Base-by-base conservation (phyloP, 306 rosid genomes). In the Dryas alaskensis region DNA sequence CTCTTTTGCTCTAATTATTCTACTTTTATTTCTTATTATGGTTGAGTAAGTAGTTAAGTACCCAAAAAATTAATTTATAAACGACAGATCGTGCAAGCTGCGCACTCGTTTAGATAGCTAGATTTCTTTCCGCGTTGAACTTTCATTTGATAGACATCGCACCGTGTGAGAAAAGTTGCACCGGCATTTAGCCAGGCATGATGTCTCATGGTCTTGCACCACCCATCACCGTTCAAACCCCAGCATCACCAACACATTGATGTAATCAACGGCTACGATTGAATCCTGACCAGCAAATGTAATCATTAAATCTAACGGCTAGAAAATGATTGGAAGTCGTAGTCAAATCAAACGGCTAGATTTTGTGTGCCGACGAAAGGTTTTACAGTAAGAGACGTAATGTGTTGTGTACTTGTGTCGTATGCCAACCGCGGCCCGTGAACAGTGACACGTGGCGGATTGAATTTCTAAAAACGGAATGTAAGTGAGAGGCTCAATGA, bases 71-170 rank as follows among this genome's bases (percentile, higher is more conserved):
- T 1, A 31, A 31, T 31, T 31, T 2, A 2, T 31, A 65, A 45
- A 42, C n/a, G 25, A 69, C 75, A 69, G 80, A 40, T 27, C 78
- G 73, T 72, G 81, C 78, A 8, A 49, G 69, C 73, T 57, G n/a
- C 5, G 16, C 81, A 25, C 11, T n/a, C 52, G 27, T 7, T 8
- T 10, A 44, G 60, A 47, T 48, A 10, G 3, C 4, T 10, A 48
- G 52, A 3, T 48, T 54, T 54, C 43, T 27, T 12, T 55, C 68
- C 74, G 68, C 61, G 79, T 76, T 37, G 51, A 22, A 63, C 3
- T 63, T 27, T n/a, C n/a, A 22, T 7, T 1, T 4, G 60, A 58
- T 46, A 37, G 67, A 66, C 67, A 17, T 46, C 39, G 76, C n/a
- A 44, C 6, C 0, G 3, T 8, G 37, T 3, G 22, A 10, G 45